Percentiles rank a stretch among this genome's conserved stretches.
phyloP scores from a whole-genome alignment of 306 rosid genomes.

The Prunus padus region DNA sequence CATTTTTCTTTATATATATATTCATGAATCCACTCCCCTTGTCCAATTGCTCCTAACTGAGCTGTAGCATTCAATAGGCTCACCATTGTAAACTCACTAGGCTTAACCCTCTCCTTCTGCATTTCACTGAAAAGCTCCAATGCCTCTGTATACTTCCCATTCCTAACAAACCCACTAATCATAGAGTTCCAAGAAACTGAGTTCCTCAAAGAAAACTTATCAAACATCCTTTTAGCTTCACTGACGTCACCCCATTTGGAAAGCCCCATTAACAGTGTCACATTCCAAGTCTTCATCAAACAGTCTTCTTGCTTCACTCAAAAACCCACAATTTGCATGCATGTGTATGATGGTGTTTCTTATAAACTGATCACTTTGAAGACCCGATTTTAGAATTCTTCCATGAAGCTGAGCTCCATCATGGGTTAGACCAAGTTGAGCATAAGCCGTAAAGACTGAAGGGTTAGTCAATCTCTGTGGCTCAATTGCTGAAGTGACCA shows the following conservation, averaged over 20 bases:
- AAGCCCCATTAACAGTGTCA: conserved; percentile 61
- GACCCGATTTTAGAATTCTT: conserved; percentile 58
- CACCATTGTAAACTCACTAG: conserved; percentile 84
- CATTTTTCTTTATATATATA: conserved; percentile 55
- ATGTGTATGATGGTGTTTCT: conserved; percentile 59
- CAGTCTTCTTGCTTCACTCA: conserved; percentile 54
- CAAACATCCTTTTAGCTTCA: conserved; percentile 68
- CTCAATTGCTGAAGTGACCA: conserved; percentile 44
- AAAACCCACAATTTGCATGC: conserved; percentile 67
- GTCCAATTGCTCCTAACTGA: conserved; percentile 71
- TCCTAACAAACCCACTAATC: conserved; percentile 90
- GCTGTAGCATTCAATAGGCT: conserved; percentile 84
- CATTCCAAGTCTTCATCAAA: conserved; percentile 50
- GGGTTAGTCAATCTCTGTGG: conserved; percentile 73
- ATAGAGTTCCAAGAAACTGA: conserved; percentile 71
- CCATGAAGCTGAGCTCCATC: conserved; percentile 89
- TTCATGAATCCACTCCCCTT: conserved; percentile 79
- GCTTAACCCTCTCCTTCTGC: conserved; percentile 52
- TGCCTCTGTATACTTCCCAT: conserved; percentile 56
- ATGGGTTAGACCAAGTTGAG: conserved; percentile 54
- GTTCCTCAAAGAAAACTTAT: conserved; percentile 52
- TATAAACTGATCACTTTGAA: conserved; percentile 51
- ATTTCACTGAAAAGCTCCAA: conserved; percentile 56
- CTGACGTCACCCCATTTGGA: conserved; percentile 70
- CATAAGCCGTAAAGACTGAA: conserved; percentile 80